phyloP scores from a whole-genome alignment of 495 filamentous ascomycete genomes.

The Cenococcum geophilum region DNA sequence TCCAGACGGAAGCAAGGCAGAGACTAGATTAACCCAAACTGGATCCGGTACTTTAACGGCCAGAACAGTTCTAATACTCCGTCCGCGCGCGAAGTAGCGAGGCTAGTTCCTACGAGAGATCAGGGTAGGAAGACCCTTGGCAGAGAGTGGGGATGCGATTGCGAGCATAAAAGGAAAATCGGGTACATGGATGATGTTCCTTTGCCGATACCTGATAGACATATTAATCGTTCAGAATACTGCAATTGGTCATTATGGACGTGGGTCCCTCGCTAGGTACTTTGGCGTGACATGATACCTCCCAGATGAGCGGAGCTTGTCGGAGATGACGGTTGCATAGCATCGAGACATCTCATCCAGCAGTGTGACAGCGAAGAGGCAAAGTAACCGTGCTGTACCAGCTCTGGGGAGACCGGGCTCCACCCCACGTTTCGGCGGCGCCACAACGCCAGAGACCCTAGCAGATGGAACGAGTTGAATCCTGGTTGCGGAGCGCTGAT shows the following conservation, averaged over 20 bases:
- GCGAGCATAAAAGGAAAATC: neutral
- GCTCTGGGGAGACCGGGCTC: neutral
- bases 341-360: neutral
- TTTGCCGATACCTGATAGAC: neutral
- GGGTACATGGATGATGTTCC: neutral
- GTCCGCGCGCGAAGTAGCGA: neutral
- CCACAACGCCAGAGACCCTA: neutral
- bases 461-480: neutral
- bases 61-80: neutral
- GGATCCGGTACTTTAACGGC: neutral
- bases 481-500: neutral
- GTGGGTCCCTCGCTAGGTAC: neutral
- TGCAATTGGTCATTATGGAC: neutral
- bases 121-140: neutral
- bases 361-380: neutral
- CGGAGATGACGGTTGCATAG: neutral
- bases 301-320: neutral
- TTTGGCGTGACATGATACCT: neutral
- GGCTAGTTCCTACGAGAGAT: neutral
- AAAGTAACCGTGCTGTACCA: neutral
- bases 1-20: neutral
- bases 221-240: neutral
- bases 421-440: neutral
- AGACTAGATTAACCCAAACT: neutral
- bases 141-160: neutral